Conservation (phyloP, 805 yeast genomes). For the Dipodascus geniculatus region DNA sequence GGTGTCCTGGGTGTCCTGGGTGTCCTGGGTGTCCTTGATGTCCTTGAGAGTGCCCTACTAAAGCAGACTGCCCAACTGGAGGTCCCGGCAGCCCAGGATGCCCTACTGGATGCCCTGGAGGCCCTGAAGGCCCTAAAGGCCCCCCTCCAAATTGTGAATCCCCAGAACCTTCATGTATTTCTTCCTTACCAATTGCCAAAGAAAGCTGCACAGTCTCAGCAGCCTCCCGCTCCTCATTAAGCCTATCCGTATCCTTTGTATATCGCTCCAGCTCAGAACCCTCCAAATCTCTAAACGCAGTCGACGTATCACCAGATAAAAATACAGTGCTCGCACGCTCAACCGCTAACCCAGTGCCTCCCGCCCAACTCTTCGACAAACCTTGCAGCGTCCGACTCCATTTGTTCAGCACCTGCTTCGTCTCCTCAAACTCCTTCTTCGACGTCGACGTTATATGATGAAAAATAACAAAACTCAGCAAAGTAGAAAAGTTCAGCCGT, state of each 20-base stretch:
- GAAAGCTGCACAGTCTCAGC: background rate
- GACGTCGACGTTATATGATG: constrained; percentile 23
- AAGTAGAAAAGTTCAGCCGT: constrained; percentile 20
- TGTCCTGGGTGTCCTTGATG: too few relatives aligned
- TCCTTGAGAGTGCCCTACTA: too few relatives aligned
- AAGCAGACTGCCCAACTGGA: too few relatives aligned
- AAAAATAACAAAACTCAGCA: constrained; percentile 25
- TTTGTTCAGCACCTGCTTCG: constrained; percentile 19
- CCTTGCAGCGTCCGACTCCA: constrained; percentile 25
- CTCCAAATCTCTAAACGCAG: background rate
- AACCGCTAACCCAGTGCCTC: constrained; percentile 26
- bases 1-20: too few relatives aligned
- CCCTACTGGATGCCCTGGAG: too few relatives aligned
- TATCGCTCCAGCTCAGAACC: background rate
- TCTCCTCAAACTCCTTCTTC: constrained; percentile 17
- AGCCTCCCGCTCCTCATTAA: background rate
- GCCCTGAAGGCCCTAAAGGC: too few relatives aligned
- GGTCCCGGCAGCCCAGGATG: too few relatives aligned
- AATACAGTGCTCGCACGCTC: constrained; percentile 24
- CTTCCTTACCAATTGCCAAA: background rate
- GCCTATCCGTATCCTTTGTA: background rate
- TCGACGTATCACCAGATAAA: constrained; percentile 17
- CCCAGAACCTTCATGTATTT: background rate
- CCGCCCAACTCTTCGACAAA: constrained; percentile 25
- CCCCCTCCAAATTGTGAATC: background rate